A percentile compares a stretch with the other conserved stretches of the same genome.
phyloP scores from a whole-genome alignment of 2,329 filamentous ascomycete genomes.

The Nannizziopsis arthrosporioides region DNA sequence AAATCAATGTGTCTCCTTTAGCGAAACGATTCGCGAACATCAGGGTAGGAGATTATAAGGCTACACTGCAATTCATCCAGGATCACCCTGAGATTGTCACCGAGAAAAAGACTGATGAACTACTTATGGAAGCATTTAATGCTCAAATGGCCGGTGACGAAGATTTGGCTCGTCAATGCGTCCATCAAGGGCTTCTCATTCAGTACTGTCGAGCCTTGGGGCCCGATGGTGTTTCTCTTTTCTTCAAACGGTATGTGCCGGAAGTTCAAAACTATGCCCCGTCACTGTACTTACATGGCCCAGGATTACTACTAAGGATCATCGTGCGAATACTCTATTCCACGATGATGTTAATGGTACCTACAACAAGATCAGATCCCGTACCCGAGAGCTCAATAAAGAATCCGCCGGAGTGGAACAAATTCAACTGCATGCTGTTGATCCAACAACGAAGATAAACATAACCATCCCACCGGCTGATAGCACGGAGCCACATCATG shows the following conservation, averaged over 20 bases:
- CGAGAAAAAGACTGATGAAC: constrained; percentile 79
- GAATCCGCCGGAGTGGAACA: constrained; percentile 68
- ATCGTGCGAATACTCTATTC: constrained; percentile 85
- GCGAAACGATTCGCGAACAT: constrained; percentile 77
- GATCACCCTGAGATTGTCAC: constrained; percentile 64
- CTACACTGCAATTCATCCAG: constrained; percentile 65
- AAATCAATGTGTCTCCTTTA: constrained; percentile 62
- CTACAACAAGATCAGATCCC: constrained; percentile 66
- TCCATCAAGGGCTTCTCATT: constrained; percentile 82
- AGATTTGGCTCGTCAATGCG: constrained; percentile 70
- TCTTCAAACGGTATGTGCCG: constrained; percentile 66
- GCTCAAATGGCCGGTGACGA: constrained; percentile 64
- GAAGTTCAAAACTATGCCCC: not conserved
- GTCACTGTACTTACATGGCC: not conserved
- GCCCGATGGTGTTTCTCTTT: constrained; percentile 73
- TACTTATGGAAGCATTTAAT: constrained; percentile 86
- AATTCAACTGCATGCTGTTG: constrained; percentile 93
- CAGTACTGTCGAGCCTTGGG: constrained; percentile 92
- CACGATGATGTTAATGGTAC: constrained; percentile 84
- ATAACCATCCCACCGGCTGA: constrained; percentile 65
- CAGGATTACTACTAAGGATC: constrained; percentile 69
- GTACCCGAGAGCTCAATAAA: constrained; percentile 60
- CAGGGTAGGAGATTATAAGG: constrained; percentile 58
- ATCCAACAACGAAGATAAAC: constrained; percentile 82
- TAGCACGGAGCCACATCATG: constrained; percentile 51